Evolutionary conservation across 2,329 filamentous ascomycete species (phyloP).

Genomic region (Colletotrichum cereale): DNA sequence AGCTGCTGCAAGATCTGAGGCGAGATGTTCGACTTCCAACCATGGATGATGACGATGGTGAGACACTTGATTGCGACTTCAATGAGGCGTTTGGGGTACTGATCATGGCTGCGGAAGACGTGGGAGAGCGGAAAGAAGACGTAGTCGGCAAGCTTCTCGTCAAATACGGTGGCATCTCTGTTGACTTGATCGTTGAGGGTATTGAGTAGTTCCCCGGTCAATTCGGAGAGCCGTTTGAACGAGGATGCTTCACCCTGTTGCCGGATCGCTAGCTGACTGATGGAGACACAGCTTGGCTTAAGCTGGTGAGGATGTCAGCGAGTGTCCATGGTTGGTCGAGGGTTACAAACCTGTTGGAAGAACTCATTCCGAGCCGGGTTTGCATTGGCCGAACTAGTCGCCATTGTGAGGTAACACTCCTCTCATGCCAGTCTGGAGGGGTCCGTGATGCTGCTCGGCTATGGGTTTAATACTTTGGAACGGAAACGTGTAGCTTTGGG

Average conservation of each 20-base stretch:
- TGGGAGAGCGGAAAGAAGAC: constrained; percentile 93
- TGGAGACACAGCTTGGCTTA: constrained; percentile 71
- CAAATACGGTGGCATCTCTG: constrained; percentile 66
- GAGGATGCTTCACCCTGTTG: constrained; percentile 57
- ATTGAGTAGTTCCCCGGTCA: constrained; percentile 59
- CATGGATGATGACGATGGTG: constrained; percentile 77
- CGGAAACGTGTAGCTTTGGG: too few relatives aligned
- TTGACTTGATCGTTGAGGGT: constrained; percentile 60
- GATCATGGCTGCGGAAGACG: constrained; percentile 81
- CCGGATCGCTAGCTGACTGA: constrained; percentile 69
- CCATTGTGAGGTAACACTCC: constrained; percentile 20
- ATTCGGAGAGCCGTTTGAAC: constrained; percentile 59
- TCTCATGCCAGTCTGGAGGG: constrained; percentile 2
- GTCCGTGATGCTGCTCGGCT: too few relatives aligned
- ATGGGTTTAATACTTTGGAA: background rate
- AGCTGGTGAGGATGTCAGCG: constrained; percentile 57
- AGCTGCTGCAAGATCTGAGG: constrained; percentile 84
- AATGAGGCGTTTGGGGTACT: constrained; percentile 77
- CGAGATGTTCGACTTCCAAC: constrained; percentile 82
- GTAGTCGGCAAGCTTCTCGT: constrained; percentile 91
- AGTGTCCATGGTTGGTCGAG: background rate
- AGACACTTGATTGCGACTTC: constrained; percentile 85
- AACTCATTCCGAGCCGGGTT: constrained; percentile 49
- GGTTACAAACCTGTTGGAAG: constrained; percentile 51
- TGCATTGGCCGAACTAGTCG: constrained; percentile 20